Base-by-base conservation (phyloP, 192 early-diverging fungal species). In the Funneliformis geosporum region DNA sequence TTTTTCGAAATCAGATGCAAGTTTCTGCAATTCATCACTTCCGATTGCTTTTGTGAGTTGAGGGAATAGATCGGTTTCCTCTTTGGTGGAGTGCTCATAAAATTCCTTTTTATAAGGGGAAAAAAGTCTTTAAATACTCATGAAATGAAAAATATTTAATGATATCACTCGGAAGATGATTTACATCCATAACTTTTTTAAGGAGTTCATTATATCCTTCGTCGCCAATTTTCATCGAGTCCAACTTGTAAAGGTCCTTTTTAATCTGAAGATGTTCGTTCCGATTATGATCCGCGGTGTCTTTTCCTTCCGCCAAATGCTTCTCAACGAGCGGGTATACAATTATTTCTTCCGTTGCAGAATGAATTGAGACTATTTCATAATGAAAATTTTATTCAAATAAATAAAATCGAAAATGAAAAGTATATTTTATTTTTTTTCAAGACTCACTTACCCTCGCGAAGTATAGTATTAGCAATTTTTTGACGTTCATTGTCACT, bases 311-410 rank as follows among this genome's bases (percentile, higher is more conserved):
- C 9, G 21, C 0, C 1, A 86, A 42, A 9, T 64, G 7, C 44
- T 82, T 61, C 50, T 85, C 82, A 73, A 86, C 61, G 8, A 73
- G 38, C 5, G 86, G 86, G 69, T 87, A 87, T 14, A 86, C 39
- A 46, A 83, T 38, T 47, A 87, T 55, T 66, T 88, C 87, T 71
- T 88, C 87, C 6, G 65, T 80, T 1, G 73, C 69, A 5, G 83
- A 85, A 50, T 87, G 86, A 46, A 84, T 46, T 5, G 86, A 81
- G 43, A 87, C 75, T 76, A 23, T 62, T 43, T 23, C 21, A 55
- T 14, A 28, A 16, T 6, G 12, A 16, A 1, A 50, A 27, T 25
- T 46, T 9, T 12, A 47, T 46, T 4, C 21, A 2, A 0, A 6
- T 12, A n/a, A n/a, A n/a, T n/a, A n/a, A n/a, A n/a, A n/a, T n/a